Conservation (phyloP, 2,329 filamentous ascomycete genomes). For the Mollisiaceae sp. region DNA sequence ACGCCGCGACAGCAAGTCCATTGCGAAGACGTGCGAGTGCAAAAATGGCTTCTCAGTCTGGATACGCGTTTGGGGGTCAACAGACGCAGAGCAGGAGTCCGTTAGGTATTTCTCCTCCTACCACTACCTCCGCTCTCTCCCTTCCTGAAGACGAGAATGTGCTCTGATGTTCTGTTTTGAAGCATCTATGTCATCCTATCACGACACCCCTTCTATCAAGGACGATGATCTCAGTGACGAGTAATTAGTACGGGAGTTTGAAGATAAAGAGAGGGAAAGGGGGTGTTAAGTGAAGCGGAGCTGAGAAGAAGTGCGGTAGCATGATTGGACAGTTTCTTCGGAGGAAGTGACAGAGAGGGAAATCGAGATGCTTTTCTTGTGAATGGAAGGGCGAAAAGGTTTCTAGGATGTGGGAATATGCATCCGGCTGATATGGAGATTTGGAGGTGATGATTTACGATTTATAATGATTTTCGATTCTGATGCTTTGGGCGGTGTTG, state of each 20-base stretch:
- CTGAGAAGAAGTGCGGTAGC: not conserved
- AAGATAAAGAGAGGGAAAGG: not conserved
- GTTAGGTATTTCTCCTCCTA: conserved; percentile 19
- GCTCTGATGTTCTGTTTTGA: not conserved
- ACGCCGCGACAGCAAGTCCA: conserved; percentile 31
- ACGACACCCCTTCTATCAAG: not conserved
- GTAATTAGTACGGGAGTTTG: not conserved
- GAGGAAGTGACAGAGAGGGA: not conserved
- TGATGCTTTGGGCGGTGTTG: not conserved
- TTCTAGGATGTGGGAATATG: not conserved
- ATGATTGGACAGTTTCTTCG: not conserved
- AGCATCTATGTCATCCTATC: not conserved
- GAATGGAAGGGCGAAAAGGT: not conserved
- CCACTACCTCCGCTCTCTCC: conserved; percentile 14
- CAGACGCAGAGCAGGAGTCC: not conserved
- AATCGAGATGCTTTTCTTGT: not conserved
- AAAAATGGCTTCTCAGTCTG: conserved; percentile 17
- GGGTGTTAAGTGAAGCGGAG: not conserved
- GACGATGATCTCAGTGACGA: not conserved
- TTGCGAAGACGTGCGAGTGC: conserved; percentile 26
- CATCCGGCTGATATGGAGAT: not conserved
- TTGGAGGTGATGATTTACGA: not conserved
- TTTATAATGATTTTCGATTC: not conserved
- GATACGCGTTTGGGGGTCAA: not conserved
- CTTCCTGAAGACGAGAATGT: not conserved